These are phyloP conservation scores for Yueomyces sinensis DNA, from an alignment of 805 yeast genomes.

Conservation along the genomic window DNA sequence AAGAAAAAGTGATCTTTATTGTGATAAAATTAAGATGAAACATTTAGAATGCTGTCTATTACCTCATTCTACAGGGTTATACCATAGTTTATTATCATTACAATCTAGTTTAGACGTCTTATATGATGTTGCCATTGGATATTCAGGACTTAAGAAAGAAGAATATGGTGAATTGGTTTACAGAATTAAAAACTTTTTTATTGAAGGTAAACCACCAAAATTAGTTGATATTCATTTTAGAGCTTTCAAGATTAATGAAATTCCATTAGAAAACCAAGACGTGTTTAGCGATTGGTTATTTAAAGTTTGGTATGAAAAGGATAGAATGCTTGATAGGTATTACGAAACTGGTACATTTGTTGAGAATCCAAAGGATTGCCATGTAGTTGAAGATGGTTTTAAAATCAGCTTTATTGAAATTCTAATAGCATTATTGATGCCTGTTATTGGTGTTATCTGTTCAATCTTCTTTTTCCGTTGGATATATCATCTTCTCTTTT, in stretches of 20 bases:
- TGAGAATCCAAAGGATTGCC: conserved; percentile 5
- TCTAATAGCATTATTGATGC: conserved; percentile 7
- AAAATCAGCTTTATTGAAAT: conserved; percentile 11
- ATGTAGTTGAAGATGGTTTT: conserved; percentile 12
- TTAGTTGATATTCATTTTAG: conserved; percentile 52
- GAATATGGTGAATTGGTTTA: conserved; percentile 70
- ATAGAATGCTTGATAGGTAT: conserved; percentile 49
- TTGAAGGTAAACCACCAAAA: conserved; percentile 62
- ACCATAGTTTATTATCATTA: conserved; percentile 47
- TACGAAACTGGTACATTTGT: conserved; percentile 42
- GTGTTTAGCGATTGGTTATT: conserved; percentile 69
- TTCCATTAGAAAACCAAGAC: conserved; percentile 43
- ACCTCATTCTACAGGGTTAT: conserved; percentile 78
- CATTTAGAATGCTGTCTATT: conserved; percentile 51
- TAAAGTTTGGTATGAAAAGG: conserved; percentile 67
- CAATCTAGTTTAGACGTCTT: conserved; percentile 40
- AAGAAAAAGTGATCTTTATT: conserved; percentile 41
- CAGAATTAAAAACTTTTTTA: conserved; percentile 47
- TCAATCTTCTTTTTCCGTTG: neutral
- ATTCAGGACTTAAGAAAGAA: conserved; percentile 49
- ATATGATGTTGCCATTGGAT: conserved; percentile 77
- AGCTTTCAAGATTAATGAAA: conserved; percentile 41
- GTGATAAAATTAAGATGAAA: conserved; percentile 35
- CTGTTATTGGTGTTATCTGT: conserved; percentile 2
- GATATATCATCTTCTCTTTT: too few species aligned